Base-by-base conservation (phyloP, 2,329 filamentous ascomycete genomes). In the Aspergillus luchuensis region DNA sequence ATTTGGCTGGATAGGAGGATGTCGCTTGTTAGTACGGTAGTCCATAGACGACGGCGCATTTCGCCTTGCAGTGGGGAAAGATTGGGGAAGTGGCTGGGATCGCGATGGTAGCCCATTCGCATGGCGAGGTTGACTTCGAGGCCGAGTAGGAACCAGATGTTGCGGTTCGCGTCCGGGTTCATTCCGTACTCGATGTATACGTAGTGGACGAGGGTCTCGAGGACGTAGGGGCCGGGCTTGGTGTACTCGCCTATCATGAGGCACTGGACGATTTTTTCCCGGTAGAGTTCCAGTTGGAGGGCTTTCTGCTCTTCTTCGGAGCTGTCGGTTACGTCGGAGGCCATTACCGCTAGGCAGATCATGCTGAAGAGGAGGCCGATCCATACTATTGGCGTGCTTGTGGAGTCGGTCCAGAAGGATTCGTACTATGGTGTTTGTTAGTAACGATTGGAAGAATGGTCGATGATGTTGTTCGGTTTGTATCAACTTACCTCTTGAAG, bases 1-100 rank as follows among this genome's bases (percentile, higher is more conserved):
- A 89, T 80, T 66, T 89, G 85, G 68, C 86, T 87, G 0, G 85
- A 82, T 1, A 85, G 80, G 10, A 89, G 74, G 2, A 85, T 71
- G 66, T 89, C 87, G 50, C 87, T 78, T 70, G 87, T 84, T 2
- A 72, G 62, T 3, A 76, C 64, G 21, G 71, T 71, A 6, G 74
- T 71, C 78, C 78, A 80, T 2, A 75, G 58, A 7, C 78, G 72
- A 23, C 78, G 69, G 25, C 78, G 68, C 71, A 80, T 84, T 70
- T 87, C 85, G 15, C 81, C 84, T 59, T 84, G 77, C 61, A 85
- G 85, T 1, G 81, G 77, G 1, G 81, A 77, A 49, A 87, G 81
- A 38, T 75, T 77, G 2, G 81, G 72, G 65, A 84, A 84, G 39
- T 83, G 80, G 5, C 70, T 78, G 13, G 83, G 77, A 67, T 87